Conservation (phyloP, 495 filamentous ascomycete species). For the Podospora australis region DNA sequence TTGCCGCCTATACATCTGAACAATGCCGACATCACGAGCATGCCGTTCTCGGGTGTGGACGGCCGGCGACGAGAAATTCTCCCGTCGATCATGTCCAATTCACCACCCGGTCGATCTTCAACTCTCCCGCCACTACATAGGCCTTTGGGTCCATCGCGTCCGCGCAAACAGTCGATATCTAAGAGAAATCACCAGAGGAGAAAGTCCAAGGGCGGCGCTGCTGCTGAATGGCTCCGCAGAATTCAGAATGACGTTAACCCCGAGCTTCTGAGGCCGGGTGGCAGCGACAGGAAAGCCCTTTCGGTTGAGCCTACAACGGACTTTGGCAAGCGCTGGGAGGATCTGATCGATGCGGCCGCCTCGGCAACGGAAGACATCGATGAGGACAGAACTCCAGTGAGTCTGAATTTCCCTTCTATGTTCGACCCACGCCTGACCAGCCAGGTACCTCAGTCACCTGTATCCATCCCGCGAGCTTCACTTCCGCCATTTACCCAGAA, state of each 20-base stretch:
- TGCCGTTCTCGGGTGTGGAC: slow-evolving; percentile 57
- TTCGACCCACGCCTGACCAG: slow-evolving; percentile 35
- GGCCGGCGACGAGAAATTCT: slow-evolving; percentile 62
- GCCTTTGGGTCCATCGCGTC: slow-evolving; percentile 51
- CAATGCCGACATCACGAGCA: slow-evolving; percentile 59
- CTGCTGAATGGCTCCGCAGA: slow-evolving; percentile 43
- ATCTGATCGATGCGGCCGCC: slow-evolving; percentile 78
- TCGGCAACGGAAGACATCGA: slow-evolving; percentile 91
- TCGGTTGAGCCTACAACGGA: slow-evolving; percentile 75
- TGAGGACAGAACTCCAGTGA: slow-evolving; percentile 73
- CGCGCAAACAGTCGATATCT: slow-evolving; percentile 77
- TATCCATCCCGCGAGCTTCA: slow-evolving; percentile 64
- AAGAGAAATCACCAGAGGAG: slow-evolving; percentile 72
- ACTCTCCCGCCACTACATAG: slow-evolving; percentile 77
- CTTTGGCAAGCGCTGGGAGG: slow-evolving; percentile 87
- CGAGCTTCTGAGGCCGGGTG: slow-evolving; percentile 56
- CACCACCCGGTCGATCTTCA: slow-evolving; percentile 79
- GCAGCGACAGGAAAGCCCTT: slow-evolving; percentile 70
- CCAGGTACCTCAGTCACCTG: slow-evolving; percentile 63
- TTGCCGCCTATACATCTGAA: slow-evolving; percentile 61
- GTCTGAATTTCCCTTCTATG: slow-evolving; percentile 32
- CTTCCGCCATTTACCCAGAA: slow-evolving; percentile 61
- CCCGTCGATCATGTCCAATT: slow-evolving; percentile 71
- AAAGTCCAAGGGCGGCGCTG: slow-evolving; percentile 52
- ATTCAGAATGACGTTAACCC: slow-evolving; percentile 37